These are phyloP conservation scores for Liriodendron chinense DNA, from an alignment of 164 flowering plant genomes.

Conservation along the genomic window DNA sequence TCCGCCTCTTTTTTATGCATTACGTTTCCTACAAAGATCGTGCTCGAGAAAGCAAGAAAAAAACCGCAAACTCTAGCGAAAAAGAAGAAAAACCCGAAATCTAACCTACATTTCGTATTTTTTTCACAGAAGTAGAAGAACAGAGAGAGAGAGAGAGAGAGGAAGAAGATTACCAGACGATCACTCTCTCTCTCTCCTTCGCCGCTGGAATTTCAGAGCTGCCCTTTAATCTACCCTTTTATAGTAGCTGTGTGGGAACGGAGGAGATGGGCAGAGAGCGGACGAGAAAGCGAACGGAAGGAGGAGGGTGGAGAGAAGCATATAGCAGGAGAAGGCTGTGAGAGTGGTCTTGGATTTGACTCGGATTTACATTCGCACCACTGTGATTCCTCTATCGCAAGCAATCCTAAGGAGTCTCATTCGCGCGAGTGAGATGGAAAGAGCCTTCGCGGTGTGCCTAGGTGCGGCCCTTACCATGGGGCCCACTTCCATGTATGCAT, in stretches of 20 bases:
- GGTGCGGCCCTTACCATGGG: too few species aligned
- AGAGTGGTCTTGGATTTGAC: too few species aligned
- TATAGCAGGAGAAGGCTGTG: neutral
- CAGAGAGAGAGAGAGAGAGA: neutral
- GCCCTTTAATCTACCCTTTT: too few species aligned
- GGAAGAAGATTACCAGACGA: slow-evolving; percentile 49
- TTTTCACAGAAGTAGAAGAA: neutral
- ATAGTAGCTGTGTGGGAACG: neutral
- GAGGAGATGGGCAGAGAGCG: neutral
- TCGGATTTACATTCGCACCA: too few species aligned
- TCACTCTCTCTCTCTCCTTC: slow-evolving; percentile 11
- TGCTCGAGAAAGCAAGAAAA: neutral
- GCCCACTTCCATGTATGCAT: too few species aligned
- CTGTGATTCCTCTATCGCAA: too few species aligned
- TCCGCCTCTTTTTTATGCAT: neutral
- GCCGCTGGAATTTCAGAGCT: too few species aligned
- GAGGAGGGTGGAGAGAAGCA: neutral
- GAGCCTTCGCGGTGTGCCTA: too few species aligned
- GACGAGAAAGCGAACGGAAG: neutral
- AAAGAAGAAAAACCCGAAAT: neutral
- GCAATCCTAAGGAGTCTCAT: too few species aligned
- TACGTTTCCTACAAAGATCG: neutral
- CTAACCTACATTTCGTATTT: neutral
- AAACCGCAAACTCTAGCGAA: neutral
- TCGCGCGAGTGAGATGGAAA: too few species aligned